Conservation (phyloP, 148 eudicot genomes). For the Linanthus parryae region DNA sequence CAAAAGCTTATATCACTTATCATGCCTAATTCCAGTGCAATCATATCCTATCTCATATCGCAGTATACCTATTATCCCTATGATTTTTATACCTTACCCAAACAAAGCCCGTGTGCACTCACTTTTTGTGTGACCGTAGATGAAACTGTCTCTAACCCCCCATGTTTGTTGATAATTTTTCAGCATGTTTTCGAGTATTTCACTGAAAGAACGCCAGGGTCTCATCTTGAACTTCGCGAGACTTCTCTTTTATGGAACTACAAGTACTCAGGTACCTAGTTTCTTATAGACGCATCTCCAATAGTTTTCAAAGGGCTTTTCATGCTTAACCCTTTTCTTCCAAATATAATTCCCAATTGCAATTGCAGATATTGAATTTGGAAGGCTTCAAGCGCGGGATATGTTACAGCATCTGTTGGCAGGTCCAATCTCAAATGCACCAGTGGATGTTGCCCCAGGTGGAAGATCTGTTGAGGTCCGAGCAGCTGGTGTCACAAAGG, state of each 20-base stretch:
- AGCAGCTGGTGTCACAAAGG: conserved; percentile 80
- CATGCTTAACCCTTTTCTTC: neutral
- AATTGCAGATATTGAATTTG: conserved; percentile 58
- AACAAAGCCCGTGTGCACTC: too few relatives aligned
- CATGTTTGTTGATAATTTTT: conserved; percentile 15
- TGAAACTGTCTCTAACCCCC: too few relatives aligned
- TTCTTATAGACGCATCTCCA: too few relatives aligned
- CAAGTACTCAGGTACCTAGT: conserved; percentile 58
- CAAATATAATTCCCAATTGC: neutral
- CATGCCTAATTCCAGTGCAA: too few relatives aligned
- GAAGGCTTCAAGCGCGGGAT: conserved; percentile 73
- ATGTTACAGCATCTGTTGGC: conserved; percentile 78
- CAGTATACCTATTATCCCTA: too few relatives aligned
- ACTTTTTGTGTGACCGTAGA: too few relatives aligned
- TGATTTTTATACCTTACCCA: too few relatives aligned
- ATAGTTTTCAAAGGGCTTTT: neutral
- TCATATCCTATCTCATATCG: too few relatives aligned
- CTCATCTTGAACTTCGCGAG: conserved; percentile 67
- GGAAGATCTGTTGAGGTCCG: conserved; percentile 76
- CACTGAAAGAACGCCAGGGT: conserved; percentile 77
- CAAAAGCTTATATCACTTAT: too few relatives aligned
- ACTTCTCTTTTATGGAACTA: conserved; percentile 82
- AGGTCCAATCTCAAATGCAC: conserved; percentile 77
- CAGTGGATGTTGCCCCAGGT: conserved; percentile 76
- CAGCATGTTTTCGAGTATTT: conserved; percentile 91